Evolutionary conservation across 2,329 filamentous ascomycete genomes (phyloP).

Genomic region (Atkinsonella hypoxylon): DNA sequence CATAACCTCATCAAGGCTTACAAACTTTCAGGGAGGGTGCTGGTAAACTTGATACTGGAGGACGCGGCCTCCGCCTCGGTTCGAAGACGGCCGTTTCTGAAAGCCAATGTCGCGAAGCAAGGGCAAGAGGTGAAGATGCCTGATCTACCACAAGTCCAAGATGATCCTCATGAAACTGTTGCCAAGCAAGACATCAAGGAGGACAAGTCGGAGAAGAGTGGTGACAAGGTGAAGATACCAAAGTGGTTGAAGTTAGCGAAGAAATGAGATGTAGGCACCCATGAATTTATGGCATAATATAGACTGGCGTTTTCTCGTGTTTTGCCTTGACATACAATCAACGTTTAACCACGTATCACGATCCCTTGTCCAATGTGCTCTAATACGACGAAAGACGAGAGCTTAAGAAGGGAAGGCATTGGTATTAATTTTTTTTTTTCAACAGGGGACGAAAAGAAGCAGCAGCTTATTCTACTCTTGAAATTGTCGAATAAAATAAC

Average conservation of each 20-base stretch:
- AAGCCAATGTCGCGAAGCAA: slow-evolving; percentile 41
- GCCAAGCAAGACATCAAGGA: slow-evolving; percentile 16
- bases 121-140: slow-evolving; percentile 58
- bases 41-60: slow-evolving; percentile 69
- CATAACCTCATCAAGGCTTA: slow-evolving; percentile 60
- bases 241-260: slow-evolving; percentile 67
- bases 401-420: not conserved
- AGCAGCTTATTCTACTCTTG: slow-evolving; percentile 2
- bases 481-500: not conserved
- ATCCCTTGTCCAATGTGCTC: not conserved
- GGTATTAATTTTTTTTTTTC: not conserved
- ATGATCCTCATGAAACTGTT: slow-evolving; percentile 22
- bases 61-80: slow-evolving; percentile 44
- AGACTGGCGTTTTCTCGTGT: not conserved
- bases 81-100: slow-evolving; percentile 47
- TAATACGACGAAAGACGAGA: too few relatives aligned
- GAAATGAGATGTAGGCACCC: slow-evolving; percentile 36
- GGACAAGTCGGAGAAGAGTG: slow-evolving; percentile 25
- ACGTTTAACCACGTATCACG: not conserved
- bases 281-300: not conserved
- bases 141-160: slow-evolving; percentile 33
- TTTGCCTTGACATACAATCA: not conserved
- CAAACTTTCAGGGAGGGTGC: slow-evolving; percentile 55
- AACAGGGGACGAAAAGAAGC: not conserved
- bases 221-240: slow-evolving; percentile 36